phyloP scores from a whole-genome alignment of 2,329 filamentous ascomycete genomes.

The Lasiodiplodia sp. region DNA sequence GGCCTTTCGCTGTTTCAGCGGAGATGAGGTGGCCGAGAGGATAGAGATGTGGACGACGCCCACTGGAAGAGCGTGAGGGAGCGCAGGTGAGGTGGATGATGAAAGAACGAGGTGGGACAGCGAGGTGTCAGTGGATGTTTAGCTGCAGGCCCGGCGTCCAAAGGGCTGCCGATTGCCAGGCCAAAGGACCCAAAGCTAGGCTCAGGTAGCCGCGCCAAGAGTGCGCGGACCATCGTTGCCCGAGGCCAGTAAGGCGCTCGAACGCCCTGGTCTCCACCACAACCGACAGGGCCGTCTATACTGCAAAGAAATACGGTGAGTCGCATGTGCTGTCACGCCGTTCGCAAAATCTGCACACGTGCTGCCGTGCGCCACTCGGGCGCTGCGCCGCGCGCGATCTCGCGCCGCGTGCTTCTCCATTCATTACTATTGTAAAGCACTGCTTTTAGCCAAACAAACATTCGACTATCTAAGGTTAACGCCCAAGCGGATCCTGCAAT shows the following conservation, averaged over 20 bases:
- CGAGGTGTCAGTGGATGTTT: slow-evolving; percentile 26
- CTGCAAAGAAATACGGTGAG: slow-evolving; percentile 18
- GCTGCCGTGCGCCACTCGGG: slow-evolving; percentile 2
- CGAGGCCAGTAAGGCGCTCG: slow-evolving; percentile 17
- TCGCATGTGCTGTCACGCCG: slow-evolving; percentile 20
- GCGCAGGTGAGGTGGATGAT: slow-evolving; percentile 27
- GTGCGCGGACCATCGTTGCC: slow-evolving; percentile 20
- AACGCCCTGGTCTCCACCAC: slow-evolving; percentile 23
- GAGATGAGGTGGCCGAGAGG: slow-evolving; percentile 14
- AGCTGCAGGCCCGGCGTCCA: slow-evolving; percentile 25
- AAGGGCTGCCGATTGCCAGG: slow-evolving; percentile 15
- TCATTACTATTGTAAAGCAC: background rate
- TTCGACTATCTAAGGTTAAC: background rate
- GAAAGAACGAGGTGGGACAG: slow-evolving; percentile 30
- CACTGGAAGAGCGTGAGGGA: slow-evolving; percentile 9
- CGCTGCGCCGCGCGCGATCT: background rate
- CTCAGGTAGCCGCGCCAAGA: slow-evolving; percentile 19
- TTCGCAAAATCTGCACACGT: background rate
- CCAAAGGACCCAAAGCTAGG: slow-evolving; percentile 9
- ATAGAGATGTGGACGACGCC: slow-evolving; percentile 14
- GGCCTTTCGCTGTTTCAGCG: slow-evolving; percentile 11
- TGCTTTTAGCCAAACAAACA: slow-evolving; percentile 14
- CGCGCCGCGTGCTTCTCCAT: slow-evolving; percentile 11
- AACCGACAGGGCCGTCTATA: slow-evolving; percentile 9
- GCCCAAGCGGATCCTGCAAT: slow-evolving; percentile 14